Base-by-base conservation (phyloP, 179 eudicot genomes). In the Beta corolliflora region DNA sequence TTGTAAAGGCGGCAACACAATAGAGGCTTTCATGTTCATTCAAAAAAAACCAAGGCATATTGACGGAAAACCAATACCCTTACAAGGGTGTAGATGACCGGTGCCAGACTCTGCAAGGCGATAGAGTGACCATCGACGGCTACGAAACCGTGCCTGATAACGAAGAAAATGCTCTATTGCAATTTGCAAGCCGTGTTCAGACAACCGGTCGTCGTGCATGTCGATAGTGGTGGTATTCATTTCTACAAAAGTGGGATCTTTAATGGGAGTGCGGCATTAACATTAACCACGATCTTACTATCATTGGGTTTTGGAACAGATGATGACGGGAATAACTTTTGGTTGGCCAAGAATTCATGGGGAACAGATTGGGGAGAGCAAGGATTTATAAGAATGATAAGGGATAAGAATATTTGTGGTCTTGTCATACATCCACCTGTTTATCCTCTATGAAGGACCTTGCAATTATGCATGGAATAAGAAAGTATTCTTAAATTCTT, bases 341-440 rank as follows among this genome's bases (percentile, higher is more conserved):
- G 91, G 91, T 44, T 88, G 36, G 77, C 84, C 44, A 88, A 88
- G 82, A 79, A 79, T 18, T 79, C 85, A 9, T 83, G 85, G 85
- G 85, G 85, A 6, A 58, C 52, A 19, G 4, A 0, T 5, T 83
- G 85, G 85, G 85, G 82, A 4, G 85, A 83, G 56, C 21, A 50
- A 4, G 85, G 85, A 0, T 79, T 31, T 21, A 83, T 83, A 77
- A 67, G 58, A 77, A 45, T 83, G 2, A 1, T n/a, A 1, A 58
- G 82, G 67, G 78, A 74, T 59, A 13, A 41, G 3, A 81, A 81
- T 31, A 5, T 56, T 25, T 83, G 82, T 67, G 80, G 80, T n/a
- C n/a, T 83, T 68, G 61, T 82, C 25, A 58, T 23, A 50, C 0
- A n/a, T 19, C 45, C 85, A 29, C 54, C 85, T 29, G 68, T 77